Percentiles rank a stretch among this genome's conserved stretches.
These are phyloP conservation scores for Fragilaria radians DNA, from an alignment of 108 stramenopile genomes.

Conservation along the genomic window DNA sequence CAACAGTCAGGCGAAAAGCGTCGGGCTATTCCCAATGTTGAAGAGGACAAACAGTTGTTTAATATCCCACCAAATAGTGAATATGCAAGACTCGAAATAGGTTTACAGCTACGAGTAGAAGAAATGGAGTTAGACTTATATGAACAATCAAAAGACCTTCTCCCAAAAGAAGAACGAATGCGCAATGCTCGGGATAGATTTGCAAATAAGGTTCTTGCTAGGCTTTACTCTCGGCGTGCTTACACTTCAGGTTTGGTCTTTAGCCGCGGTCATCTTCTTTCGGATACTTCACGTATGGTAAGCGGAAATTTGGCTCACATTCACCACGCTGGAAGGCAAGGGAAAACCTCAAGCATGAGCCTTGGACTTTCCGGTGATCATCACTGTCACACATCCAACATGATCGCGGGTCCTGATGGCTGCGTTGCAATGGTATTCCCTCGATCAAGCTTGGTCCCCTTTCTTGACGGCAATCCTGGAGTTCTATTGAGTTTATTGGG, in stretches of 20 bases:
- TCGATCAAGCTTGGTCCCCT: conserved; percentile 47
- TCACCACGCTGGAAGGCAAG: conserved; percentile 11
- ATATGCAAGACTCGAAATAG: conserved; percentile 18
- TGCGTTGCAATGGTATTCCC: conserved; percentile 55
- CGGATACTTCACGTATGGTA: conserved; percentile 62
- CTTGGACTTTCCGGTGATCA: conserved; percentile 9
- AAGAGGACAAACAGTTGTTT: conserved; percentile 16
- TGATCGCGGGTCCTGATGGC: conserved; percentile 56
- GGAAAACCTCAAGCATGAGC: conserved; percentile 9
- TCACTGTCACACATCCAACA: conserved; percentile 35
- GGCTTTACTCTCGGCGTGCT: conserved; percentile 54
- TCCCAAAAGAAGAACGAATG: conserved; percentile 1
- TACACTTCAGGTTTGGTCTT: conserved; percentile 55
- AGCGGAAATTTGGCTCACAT: conserved; percentile 37
- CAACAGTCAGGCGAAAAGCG: no score
- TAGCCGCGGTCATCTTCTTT: conserved; percentile 62
- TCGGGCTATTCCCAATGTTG: conserved; percentile 1
- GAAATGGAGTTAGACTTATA: conserved; percentile 17
- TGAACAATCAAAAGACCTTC: conserved; percentile 1
- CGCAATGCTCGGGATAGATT: conserved; percentile 35
- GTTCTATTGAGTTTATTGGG: conserved; percentile 56
- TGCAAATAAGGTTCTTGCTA: conserved; percentile 62
- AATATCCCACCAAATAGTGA: conserved; percentile 12
- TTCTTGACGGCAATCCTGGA: conserved; percentile 62
- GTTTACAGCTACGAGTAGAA: conserved; percentile 24